phyloP scores from a whole-genome alignment of 805 yeast species.

The Candida pseudoglaebosa region DNA sequence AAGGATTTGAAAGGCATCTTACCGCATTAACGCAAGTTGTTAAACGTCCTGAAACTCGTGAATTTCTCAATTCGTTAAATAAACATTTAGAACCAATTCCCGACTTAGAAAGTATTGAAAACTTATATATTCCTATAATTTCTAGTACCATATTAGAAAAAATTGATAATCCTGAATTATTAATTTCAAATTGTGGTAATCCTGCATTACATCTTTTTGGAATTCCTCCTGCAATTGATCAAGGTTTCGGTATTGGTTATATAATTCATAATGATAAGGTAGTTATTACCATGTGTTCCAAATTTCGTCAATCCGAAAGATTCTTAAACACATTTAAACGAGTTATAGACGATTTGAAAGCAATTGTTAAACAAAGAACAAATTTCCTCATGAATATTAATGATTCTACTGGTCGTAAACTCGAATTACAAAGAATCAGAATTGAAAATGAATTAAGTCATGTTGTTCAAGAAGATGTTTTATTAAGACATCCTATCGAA shows the following conservation, averaged over 20 bases:
- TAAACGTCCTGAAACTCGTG: conserved; percentile 37
- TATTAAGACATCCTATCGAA: conserved; percentile 23
- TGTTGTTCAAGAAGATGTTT: conserved; percentile 18
- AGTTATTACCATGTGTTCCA: conserved; percentile 78
- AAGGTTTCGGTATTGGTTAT: conserved; percentile 92
- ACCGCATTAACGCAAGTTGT: conserved; percentile 58
- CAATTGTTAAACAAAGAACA: conserved; percentile 38
- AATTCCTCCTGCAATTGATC: conserved; percentile 85
- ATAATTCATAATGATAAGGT: conserved; percentile 78
- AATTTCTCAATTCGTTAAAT: conserved; percentile 26
- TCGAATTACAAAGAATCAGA: conserved; percentile 31
- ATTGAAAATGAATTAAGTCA: conserved; percentile 33
- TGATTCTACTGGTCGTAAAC: conserved; percentile 30
- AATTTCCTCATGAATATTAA: conserved; percentile 25
- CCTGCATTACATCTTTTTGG: conserved; percentile 86
- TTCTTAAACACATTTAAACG: conserved; percentile 65
- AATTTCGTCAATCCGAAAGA: conserved; percentile 82
- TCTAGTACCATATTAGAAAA: conserved; percentile 31
- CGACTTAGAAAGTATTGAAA: conserved; percentile 11
- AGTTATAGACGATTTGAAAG: conserved; percentile 56
- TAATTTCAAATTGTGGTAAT: conserved; percentile 86
- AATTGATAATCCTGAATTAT: conserved; percentile 33
- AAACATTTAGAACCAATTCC: conserved; percentile 35
- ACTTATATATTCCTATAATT: conserved; percentile 26
- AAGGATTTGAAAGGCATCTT: conserved; percentile 71